Evolutionary conservation across 1,284 basidiomycete species (phyloP), one percentile per base, ranked within the genome.

Genomic region (Irpex lacteus): DNA sequence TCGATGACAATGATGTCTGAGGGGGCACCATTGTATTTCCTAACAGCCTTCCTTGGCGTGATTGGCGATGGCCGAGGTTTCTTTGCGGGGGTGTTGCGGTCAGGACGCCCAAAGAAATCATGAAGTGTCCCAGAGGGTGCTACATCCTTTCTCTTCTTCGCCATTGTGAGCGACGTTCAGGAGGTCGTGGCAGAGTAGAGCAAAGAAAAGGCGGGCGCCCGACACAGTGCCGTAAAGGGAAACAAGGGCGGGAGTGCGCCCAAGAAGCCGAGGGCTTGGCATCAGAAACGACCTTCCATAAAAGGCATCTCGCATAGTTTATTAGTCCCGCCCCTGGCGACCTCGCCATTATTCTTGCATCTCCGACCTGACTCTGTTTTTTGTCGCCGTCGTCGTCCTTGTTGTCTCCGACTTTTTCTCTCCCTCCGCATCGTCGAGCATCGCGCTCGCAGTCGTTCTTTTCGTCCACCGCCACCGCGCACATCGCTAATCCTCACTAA

Each of bases 1-100:
- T 88, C 85, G 63, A 89, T 83, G 66, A 87, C 74, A 59, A 89
- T 85, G 63, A 85, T 72, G 47, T 86, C 81, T 62, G 70, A 72
- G 15, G 72, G 71, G 18, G 67, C 67, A 6, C 66, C 65, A 34
- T 59, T 58, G 55, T 60, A 18, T 62, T 70, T 69, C 62, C 68
- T 69, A 26, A 15, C 40, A 13, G 37, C 57, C 26, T 40, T 58
- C 52, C 70, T 69, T 62, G 76, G 75, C 15, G 50, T 60, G 68
- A 38, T 11, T 66, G 66, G 37, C 49, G 61, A 21, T 37, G 58
- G 55, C 36, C 18, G 66, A 50, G 60, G 55, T 60, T 44, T 74
- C 55, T 63, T 38, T 19, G 67, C 50, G 36, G 64, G 44, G 5
- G 50, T 57, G n/a, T 65, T 47, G 19, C 64, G 50, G 13, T 52